Base-by-base conservation (phyloP, 305 asterid species). In the Solanum aculeatissimum region DNA sequence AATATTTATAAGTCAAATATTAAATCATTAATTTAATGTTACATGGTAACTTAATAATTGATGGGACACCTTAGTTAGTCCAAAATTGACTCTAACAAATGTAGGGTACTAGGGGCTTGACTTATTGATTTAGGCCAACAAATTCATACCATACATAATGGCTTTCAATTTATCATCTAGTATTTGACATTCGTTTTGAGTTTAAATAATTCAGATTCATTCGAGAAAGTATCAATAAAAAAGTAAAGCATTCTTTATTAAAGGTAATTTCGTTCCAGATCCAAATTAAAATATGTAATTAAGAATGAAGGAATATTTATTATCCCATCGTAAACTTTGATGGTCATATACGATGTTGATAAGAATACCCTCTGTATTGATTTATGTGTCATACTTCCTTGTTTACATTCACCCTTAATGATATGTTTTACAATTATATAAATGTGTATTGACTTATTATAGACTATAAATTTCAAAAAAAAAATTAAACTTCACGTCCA, bases 191-290 rank as follows among this genome's bases (percentile, higher is more conserved):
- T 40, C 3, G 18, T 40, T 19, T 38, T 70, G 78, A 40, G 0
- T 70, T 69, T 2, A 11, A 70, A 0, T 38, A 69, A 7, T 40
- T 10, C 2, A 10, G 0, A 40, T 70, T 2, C 8, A 2, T 3
- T 0, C 0, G 7, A 0, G 0, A 2, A 15, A 32, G 1, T 15
- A 2, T 18, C 0, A 1, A 29, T 66, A 7, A 7, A 3, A 15
- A 1, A 2, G 49, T 68, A 18, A 32, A 10, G 3, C 0, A 0
- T 0, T 32, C 1, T 32, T 0, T 2, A 69, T 35, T 1, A 38
- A 69, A 4, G 2, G 5, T 1, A 0, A 18, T 8, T 69, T 8
- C 0, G 2, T 65, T 58, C 3, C 1, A 5, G 3, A 6, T 1
- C 0, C 10, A 57, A n/a, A n/a, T 9, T 6, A n/a, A 55, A 1